A percentile compares a stretch with the other conserved stretches of the same genome.
These are phyloP conservation scores for Scheffersomyces spartinae DNA, from an alignment of 805 yeast species.

Conservation along the genomic window DNA sequence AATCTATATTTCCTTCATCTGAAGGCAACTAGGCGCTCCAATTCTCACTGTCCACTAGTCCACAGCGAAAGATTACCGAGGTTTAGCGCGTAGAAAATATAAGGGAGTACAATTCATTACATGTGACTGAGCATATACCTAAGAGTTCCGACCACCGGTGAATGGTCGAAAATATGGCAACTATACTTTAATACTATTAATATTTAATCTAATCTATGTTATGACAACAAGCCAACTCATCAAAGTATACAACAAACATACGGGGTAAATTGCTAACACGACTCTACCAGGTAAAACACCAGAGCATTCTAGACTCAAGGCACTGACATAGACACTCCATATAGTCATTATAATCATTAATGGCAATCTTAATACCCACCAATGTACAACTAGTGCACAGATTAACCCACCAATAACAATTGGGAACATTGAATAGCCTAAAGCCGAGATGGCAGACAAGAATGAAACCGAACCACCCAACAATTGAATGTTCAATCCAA, in stretches of 20 bases:
- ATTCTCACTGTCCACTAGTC: too few species aligned
- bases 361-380: constrained; percentile 38
- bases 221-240: constrained; percentile 60
- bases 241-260: constrained; percentile 48
- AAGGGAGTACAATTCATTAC: too few species aligned
- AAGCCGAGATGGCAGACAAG: constrained; percentile 56
- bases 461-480: constrained; percentile 53
- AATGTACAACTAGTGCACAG: constrained; percentile 33
- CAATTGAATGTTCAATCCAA: constrained; percentile 55
- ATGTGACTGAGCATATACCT: too few species aligned
- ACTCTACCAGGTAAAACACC: constrained; percentile 57
- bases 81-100: too few species aligned
- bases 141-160: too few species aligned
- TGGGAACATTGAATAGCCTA: constrained; percentile 64
- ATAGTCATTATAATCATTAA: constrained; percentile 34
- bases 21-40: too few species aligned
- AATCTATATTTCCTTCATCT: too few species aligned
- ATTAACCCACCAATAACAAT: constrained; percentile 41
- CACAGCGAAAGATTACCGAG: too few species aligned
- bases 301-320: constrained; percentile 47
- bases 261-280: constrained; percentile 54
- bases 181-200: too few species aligned
- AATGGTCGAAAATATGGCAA: too few species aligned
- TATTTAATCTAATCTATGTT: constrained; percentile 19
- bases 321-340: constrained; percentile 59